phyloP scores from a whole-genome alignment of 352 stramenopile genomes.

The Globisporangium ultimum region DNA sequence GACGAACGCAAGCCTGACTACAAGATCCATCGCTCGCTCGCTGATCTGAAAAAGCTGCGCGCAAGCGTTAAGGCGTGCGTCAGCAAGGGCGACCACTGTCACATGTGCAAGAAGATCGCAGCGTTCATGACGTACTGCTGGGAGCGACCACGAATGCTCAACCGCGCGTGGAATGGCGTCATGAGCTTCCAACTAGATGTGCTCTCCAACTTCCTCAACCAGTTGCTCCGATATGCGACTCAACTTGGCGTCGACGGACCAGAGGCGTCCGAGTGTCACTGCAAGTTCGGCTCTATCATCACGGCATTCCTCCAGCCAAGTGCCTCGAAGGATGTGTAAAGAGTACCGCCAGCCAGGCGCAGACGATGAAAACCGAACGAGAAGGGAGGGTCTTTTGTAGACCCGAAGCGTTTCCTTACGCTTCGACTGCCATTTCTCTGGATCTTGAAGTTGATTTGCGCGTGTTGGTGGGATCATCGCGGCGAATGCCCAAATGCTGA shows the following conservation, averaged over 20 bases:
- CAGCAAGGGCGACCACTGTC: constrained; percentile 10
- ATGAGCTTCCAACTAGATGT: constrained; percentile 14
- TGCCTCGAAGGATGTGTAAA: neutral
- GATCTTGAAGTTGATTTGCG: no score
- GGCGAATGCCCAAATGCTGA: no score
- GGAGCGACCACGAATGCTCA: constrained; percentile 10
- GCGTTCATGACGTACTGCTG: constrained; percentile 12
- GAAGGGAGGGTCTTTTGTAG: no score
- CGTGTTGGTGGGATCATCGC: no score
- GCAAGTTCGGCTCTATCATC: neutral
- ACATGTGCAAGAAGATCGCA: constrained; percentile 9
- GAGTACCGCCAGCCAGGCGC: neutral
- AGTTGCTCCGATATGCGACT: constrained; percentile 11
- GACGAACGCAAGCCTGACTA: constrained; percentile 8
- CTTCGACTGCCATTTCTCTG: no score
- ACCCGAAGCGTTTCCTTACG: no score
- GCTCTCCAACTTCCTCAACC: constrained; percentile 12
- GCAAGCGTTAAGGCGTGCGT: constrained; percentile 4
- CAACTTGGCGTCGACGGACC: neutral
- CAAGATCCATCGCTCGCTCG: constrained; percentile 11
- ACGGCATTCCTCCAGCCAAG: neutral
- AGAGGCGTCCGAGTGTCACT: neutral
- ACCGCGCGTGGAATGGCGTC: constrained; percentile 11
- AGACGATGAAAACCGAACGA: neutral
- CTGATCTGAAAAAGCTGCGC: constrained; percentile 9